phyloP scores from a whole-genome alignment of 441 rosid species.

The Melastoma candidum region DNA sequence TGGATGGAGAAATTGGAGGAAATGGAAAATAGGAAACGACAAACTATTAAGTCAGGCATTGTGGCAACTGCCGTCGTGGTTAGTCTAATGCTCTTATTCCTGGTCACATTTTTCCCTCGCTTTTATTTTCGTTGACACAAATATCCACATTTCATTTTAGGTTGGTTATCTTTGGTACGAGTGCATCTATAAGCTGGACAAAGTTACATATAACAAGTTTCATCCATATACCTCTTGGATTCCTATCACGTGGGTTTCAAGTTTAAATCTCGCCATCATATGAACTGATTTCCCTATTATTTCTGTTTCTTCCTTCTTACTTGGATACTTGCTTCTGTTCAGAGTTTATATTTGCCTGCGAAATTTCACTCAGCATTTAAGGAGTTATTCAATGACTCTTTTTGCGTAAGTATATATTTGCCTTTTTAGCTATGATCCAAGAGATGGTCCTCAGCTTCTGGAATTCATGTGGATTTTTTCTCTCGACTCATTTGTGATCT shows the following conservation, averaged over 20 bases:
- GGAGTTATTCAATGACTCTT: conserved; percentile 63
- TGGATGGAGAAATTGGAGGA: conserved; percentile 99
- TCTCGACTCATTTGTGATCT: neutral
- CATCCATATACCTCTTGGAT: conserved; percentile 99
- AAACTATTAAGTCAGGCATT: conserved; percentile 55
- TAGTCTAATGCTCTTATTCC: conserved; percentile 27
- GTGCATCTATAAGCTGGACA: conserved; percentile 86
- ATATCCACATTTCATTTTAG: conserved; percentile 24
- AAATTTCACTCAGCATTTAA: conserved; percentile 78
- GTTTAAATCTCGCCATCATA: neutral
- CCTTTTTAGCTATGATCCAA: conserved; percentile 6
- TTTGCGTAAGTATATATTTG: conserved; percentile 56
- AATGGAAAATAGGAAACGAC: conserved; percentile 62
- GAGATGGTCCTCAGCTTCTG: too few relatives aligned
- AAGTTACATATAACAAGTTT: conserved; percentile 81
- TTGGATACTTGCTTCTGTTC: conserved; percentile 20
- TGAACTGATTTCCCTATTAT: too few relatives aligned
- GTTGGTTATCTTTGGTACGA: conserved; percentile 95
- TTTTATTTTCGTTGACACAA: conserved; percentile 4
- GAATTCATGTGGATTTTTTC: neutral
- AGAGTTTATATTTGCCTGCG: conserved; percentile 94
- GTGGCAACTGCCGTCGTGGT: conserved; percentile 52
- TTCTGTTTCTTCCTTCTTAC: conserved; percentile 7
- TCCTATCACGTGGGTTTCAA: conserved; percentile 76
- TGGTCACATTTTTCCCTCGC: neutral